These are phyloP conservation scores for Truncatella angustata DNA, from an alignment of 2,329 filamentous ascomycete genomes.

Conservation along the genomic window DNA sequence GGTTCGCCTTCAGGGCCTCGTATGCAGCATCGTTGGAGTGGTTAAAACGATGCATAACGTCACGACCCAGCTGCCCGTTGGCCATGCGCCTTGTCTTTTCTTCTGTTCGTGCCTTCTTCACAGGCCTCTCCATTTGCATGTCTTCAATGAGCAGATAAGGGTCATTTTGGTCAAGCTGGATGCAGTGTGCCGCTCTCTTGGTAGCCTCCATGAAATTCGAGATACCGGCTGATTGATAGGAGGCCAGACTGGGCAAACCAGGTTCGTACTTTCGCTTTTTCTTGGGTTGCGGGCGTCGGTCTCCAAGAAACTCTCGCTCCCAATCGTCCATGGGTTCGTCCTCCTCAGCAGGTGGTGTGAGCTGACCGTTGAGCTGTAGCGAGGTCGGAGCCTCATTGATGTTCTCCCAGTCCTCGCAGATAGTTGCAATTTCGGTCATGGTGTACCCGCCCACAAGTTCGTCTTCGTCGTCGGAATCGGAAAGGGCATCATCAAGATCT, in stretches of 20 bases:
- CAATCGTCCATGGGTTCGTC: slow-evolving; percentile 60
- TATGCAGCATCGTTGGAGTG: slow-evolving; percentile 96
- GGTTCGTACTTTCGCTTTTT: slow-evolving; percentile 64
- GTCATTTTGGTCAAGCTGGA: slow-evolving; percentile 85
- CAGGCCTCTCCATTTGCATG: slow-evolving; percentile 60
- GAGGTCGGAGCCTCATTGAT: slow-evolving; percentile 45
- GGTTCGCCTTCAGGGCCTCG: slow-evolving; percentile 92
- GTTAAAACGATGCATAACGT: slow-evolving; percentile 82
- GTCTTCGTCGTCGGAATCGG: slow-evolving; percentile 49
- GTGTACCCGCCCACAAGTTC: slow-evolving; percentile 73
- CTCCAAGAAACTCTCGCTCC: slow-evolving; percentile 57
- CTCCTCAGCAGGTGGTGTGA: slow-evolving; percentile 31
- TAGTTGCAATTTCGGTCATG: slow-evolving; percentile 76
- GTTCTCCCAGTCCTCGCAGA: slow-evolving; percentile 83
- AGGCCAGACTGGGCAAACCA: slow-evolving; percentile 56
- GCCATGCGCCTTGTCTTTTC: slow-evolving; percentile 64
- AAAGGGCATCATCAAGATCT: slow-evolving; percentile 36
- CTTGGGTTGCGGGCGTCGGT: slow-evolving; percentile 54
- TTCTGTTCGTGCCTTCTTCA: slow-evolving; percentile 57
- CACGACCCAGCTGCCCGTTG: slow-evolving; percentile 67
- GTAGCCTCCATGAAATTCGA: slow-evolving; percentile 78
- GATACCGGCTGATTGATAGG: slow-evolving; percentile 67
- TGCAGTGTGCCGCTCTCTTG: slow-evolving; percentile 70
- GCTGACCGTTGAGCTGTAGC: slow-evolving; percentile 16
- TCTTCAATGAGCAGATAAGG: slow-evolving; percentile 83